These are phyloP conservation scores for Phycomyces nitens DNA, from an alignment of 192 early-diverging fungal genomes.

Conservation along the genomic window DNA sequence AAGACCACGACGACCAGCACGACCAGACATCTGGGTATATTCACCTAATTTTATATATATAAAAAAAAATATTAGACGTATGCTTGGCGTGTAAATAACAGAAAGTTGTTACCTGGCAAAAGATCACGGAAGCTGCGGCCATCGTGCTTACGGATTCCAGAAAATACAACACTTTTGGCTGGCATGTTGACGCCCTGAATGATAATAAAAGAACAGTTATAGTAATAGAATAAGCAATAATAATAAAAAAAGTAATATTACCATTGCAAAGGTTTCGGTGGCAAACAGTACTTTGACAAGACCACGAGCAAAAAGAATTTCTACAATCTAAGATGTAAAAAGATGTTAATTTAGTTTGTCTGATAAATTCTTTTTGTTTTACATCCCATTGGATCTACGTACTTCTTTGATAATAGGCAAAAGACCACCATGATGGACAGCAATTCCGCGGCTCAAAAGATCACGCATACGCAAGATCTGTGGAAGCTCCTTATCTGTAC, in stretches of 20 bases:
- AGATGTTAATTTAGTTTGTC: neutral
- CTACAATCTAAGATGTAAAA: constrained; percentile 67
- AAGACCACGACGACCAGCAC: constrained; percentile 92
- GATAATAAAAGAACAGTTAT: neutral
- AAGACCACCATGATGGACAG: constrained; percentile 94
- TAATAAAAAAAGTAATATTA: constrained; percentile 13
- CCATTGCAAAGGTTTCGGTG: constrained; percentile 99
- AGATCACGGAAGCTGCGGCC: constrained; percentile 84
- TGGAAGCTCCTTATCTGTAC: constrained; percentile 80
- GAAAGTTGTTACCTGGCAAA: constrained; percentile 70
- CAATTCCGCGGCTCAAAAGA: constrained; percentile 86
- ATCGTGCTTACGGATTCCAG: constrained; percentile 88
- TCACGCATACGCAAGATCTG: constrained; percentile 85
- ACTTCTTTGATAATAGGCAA: constrained; percentile 97
- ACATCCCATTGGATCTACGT: constrained; percentile 11
- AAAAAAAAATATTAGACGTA: neutral
- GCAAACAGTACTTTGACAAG: constrained; percentile 93
- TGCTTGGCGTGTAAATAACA: too few relatives aligned
- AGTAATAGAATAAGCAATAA: neutral
- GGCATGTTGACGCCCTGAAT: constrained; percentile 93
- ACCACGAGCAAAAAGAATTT: constrained; percentile 88
- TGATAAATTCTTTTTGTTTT: neutral
- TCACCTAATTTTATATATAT: constrained; percentile 57
- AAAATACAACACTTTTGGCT: constrained; percentile 91
- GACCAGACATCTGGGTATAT: constrained; percentile 98